Percentiles rank a stretch among this genome's conserved stretches.
These are phyloP conservation scores for Candida pini DNA, from an alignment of 805 yeast genomes.

Conservation along the genomic window DNA sequence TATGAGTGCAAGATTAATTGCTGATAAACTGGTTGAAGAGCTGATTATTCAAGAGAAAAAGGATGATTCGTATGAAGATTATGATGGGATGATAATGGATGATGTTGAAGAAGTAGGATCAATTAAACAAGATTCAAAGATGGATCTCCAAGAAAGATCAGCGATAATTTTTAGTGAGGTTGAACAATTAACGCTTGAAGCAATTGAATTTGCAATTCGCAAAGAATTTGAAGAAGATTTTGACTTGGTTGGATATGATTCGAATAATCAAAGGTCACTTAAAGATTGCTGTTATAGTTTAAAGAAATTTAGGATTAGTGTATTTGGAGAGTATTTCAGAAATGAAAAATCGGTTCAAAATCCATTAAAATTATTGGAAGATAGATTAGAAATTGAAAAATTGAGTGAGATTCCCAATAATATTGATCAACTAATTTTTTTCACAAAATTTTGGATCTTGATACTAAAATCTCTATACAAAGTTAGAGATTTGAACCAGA, in stretches of 20 bases:
- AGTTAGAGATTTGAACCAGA: conserved; percentile 28
- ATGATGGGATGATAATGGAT: conserved; percentile 13
- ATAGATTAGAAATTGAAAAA: conserved; percentile 14
- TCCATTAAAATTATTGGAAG: conserved; percentile 16
- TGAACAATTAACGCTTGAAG: conserved; percentile 34
- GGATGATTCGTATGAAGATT: conserved; percentile 3
- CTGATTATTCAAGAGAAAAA: neutral
- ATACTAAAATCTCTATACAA: conserved; percentile 39
- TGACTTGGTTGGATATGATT: conserved; percentile 44
- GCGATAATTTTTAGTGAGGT: conserved; percentile 36
- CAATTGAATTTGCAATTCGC: conserved; percentile 47
- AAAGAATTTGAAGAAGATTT: conserved; percentile 54
- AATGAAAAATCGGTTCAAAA: conserved; percentile 6
- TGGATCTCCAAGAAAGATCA: conserved; percentile 15
- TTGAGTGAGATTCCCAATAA: conserved; percentile 24
- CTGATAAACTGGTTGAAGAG: conserved; percentile 35
- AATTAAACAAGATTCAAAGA: conserved; percentile 1
- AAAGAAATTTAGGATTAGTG: conserved; percentile 47
- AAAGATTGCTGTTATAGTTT: conserved; percentile 38
- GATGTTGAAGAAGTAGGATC: conserved; percentile 1
- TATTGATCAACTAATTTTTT: conserved; percentile 28
- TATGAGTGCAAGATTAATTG: conserved; percentile 42
- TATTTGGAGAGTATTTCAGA: conserved; percentile 46
- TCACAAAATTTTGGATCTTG: conserved; percentile 48
- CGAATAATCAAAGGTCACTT: conserved; percentile 30